Evolutionary conservation across 1,284 basidiomycete genomes (phyloP), one percentile per base, ranked within the genome.

Genomic region (Malassezia slooffiae): DNA sequence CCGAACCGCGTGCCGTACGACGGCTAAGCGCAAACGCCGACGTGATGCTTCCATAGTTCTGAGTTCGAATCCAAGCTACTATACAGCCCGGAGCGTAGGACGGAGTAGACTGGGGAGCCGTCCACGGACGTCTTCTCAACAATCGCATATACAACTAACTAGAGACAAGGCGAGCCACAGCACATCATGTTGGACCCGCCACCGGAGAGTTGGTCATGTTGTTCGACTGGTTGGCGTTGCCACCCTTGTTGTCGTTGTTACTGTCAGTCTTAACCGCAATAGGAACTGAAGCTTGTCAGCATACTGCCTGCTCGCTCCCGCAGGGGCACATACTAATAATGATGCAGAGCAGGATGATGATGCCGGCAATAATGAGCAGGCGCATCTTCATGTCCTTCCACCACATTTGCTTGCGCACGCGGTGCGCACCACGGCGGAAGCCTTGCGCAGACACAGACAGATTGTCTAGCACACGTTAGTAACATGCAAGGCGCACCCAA

Each of bases 391-490:
- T 43, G 43, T 52, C 41, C 40, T 53, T 66, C 71, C 72, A 70
- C 67, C 68, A 73, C 80, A 89, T 75, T 68, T 90, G 87, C 79
- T 97, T 97, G 71, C 91, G 81, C 36, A 99, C 93, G 53, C 87
- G 79, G 75, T 93, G 95, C 41, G 93, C 93, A 54, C 91, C 90
- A 58, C 87, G 79, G 53, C 89, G 81, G 80, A 99, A 99, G 22
- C 89, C 89, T 75, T 97, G 93, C 10, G 91, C 93, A n/a, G 89
- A 95, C 28, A 95, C 86, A 22, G 91, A 90, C 46, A 99, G 79
- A 70, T 84, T 95, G 73, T 97, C 91, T 91, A 6, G 16, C 12
- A 11, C 5, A 8, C 10, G 32, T 17, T 4, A 29, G 28, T 17
- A 21, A 13, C 15, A 15, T n/a, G n/a, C n/a, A n/a, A n/a, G 8